Evolutionary conservation across 75 land plant species (phyloP).

Genomic region (Picea glauca): DNA sequence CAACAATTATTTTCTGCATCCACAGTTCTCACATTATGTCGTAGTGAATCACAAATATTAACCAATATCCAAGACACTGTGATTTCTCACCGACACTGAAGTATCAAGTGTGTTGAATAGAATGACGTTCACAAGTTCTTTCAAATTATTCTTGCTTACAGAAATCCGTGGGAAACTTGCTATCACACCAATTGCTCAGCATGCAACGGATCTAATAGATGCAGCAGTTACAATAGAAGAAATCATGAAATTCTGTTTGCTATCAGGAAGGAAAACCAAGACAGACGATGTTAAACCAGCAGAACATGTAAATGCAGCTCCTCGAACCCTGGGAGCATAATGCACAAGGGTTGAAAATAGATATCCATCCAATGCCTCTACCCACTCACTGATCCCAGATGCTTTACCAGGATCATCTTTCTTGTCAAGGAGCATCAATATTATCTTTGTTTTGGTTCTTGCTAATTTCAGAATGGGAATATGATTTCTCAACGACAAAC

Average conservation of each 20-base stretch:
- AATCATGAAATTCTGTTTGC: constrained; percentile 52
- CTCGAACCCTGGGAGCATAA: constrained; percentile 76
- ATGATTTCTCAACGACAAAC: too few relatives aligned
- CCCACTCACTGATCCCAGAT: constrained; percentile 49
- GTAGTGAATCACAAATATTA: constrained; percentile 86
- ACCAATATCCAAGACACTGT: constrained; percentile 59
- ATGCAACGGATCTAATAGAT: constrained; percentile 78
- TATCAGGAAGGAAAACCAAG: constrained; percentile 46
- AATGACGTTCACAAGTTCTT: constrained; percentile 4
- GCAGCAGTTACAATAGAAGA: constrained; percentile 52
- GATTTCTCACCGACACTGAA: constrained; percentile 8
- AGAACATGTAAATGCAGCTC: constrained; percentile 91
- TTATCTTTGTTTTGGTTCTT: too few relatives aligned
- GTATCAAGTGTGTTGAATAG: constrained; percentile 3
- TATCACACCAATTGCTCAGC: constrained; percentile 88
- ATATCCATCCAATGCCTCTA: constrained; percentile 52
- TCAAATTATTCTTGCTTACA: constrained; percentile 2
- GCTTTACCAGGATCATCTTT: background rate
- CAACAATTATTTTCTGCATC: constrained; percentile 15
- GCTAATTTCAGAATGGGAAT: too few relatives aligned
- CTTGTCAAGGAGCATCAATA: too few relatives aligned
- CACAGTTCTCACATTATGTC: constrained; percentile 25
- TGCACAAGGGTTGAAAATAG: constrained; percentile 49
- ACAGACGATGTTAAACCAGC: constrained; percentile 81
- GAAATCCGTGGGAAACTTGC: constrained; percentile 60